Evolutionary conservation across 1,284 basidiomycete genomes (phyloP), one percentile per base, ranked within the genome.

Genomic region (Pseudozyma pruni): DNA sequence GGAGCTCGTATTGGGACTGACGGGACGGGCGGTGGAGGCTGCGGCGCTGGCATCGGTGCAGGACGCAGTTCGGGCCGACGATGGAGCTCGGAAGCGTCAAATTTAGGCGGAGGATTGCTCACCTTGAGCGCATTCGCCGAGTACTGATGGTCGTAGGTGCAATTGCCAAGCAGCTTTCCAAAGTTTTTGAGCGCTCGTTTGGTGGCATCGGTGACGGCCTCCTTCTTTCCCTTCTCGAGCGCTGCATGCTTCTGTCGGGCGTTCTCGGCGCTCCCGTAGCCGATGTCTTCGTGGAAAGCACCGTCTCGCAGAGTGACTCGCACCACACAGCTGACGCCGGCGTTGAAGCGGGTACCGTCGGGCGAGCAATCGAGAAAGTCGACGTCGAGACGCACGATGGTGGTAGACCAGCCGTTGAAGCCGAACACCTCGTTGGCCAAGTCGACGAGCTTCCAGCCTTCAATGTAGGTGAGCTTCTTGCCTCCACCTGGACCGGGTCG

Each of bases 401-500:
- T 91, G 2, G 93, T 92, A 49, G 90, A 93, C 95, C 95, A 98
- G 10, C 96, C 96, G 70, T 98, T 94, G 85, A 94, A 97, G 1
- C 95, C 95, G 84, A 98, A 98, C 33, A 98, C 91, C 76, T 98
- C 94, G 82, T 98, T 98, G 1, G 95, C 95, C 22, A 98, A 57
- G 23, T 77, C 72, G 22, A 76, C 74, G 9, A 72, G 72, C 84
- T 93, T 94, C 94, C 94, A 98, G 0, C 95, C 96, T 82, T 98
- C 95, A 3, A 93, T 90, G 80, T 98, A 98, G 8, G 92, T 94
- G 52, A 98, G 85, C 83, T 94, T 96, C 14, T 61, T 62, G 31
- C 73, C 59, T n/a, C 79, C 79, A 8, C 90, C 90, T 0, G 92
- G 92, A 2, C 94, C 94, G 1, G 91, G 90, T n/a, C 94, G 86